Percentiles rank a stretch among this genome's conserved stretches.
phyloP scores from a whole-genome alignment of 164 flowering plant genomes.

The Protea cynaroides region DNA sequence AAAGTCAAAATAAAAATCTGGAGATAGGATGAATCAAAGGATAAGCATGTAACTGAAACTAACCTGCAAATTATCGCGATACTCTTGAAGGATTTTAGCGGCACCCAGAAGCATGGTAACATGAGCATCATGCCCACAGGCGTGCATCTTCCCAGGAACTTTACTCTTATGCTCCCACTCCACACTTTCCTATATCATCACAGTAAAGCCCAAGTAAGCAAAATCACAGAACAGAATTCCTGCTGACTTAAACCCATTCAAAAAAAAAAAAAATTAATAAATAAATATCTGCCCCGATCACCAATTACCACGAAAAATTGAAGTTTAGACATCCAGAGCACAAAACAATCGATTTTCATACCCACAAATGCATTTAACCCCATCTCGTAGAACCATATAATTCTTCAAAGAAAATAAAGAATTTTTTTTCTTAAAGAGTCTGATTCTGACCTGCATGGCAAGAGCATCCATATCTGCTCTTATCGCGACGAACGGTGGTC shows the following conservation, averaged over 20 bases:
- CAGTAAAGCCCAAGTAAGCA: not conserved
- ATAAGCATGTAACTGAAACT: no score
- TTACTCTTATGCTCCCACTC: constrained; percentile 75
- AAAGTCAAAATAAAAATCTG: no score
- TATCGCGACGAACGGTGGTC: constrained; percentile 53
- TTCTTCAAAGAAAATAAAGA: not conserved
- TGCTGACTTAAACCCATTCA: no score
- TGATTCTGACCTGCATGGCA: constrained; percentile 61
- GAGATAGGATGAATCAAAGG: no score
- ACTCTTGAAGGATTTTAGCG: no score
- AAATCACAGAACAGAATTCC: not conserved
- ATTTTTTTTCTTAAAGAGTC: not conserved
- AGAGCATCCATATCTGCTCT: constrained; percentile 91
- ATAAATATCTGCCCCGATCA: no score
- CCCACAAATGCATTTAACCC: not conserved
- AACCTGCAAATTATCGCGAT: no score
- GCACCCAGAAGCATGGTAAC: constrained; percentile 70
- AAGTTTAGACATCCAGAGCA: not conserved
- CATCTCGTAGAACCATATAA: not conserved
- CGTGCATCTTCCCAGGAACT: constrained; percentile 63
- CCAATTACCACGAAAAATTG: not conserved
- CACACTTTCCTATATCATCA: constrained; percentile 46
- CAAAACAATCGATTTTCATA: not conserved
- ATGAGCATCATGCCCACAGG: constrained; percentile 75
- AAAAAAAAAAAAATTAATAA: no score